Base-by-base conservation (phyloP, 2,329 filamentous ascomycete genomes). In the Penicillium sp. region DNA sequence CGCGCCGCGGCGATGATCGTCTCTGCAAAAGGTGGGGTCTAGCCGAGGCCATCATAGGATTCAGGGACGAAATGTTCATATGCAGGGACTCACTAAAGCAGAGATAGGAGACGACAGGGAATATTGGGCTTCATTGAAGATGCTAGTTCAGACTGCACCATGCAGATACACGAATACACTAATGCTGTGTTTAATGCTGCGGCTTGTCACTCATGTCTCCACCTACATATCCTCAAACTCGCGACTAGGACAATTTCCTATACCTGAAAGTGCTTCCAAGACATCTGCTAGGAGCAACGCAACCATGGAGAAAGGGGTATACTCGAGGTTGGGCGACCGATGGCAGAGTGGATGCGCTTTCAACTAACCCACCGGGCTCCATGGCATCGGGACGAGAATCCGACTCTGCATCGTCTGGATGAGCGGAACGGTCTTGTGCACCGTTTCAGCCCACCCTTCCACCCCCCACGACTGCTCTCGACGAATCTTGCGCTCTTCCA, bases 391-490 rank as follows among this genome's bases (percentile, higher is more conserved):
- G 46, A 97, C 83, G 62, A 98, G 68, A 57, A 98, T 89, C 57
- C 87, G 79, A 62, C 88, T 94, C 78, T 93, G 88, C 93, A 98
- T 98, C 43, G 75, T 83, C 73, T 96, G 90, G 58, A 98, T 98
- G 50, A 98, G 77, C 20, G 93, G 93, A 32, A 98, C 93, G 1
- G 93, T 98, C 78, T 94, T 96, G 75, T 98, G 93, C 25, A 97
- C 93, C 16, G 91, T 96, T 60, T 96, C 87, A 36, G 86, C 88
- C 93, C 93, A 98, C 31, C 93, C 93, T 62, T 95, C 86, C 27
- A 94, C 81, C 51, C 82, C 81, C 93, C 93, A 98, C 66, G 90
- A 96, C 76, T 94, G 82, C 75, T 98, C 93, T 51, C 93, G 80
- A 52, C 89, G 80, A 23, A 86, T 73, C 67, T 94, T 93, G 51